Conservation (phyloP, 257 asterid genomes). For the Mentha longifolia region DNA sequence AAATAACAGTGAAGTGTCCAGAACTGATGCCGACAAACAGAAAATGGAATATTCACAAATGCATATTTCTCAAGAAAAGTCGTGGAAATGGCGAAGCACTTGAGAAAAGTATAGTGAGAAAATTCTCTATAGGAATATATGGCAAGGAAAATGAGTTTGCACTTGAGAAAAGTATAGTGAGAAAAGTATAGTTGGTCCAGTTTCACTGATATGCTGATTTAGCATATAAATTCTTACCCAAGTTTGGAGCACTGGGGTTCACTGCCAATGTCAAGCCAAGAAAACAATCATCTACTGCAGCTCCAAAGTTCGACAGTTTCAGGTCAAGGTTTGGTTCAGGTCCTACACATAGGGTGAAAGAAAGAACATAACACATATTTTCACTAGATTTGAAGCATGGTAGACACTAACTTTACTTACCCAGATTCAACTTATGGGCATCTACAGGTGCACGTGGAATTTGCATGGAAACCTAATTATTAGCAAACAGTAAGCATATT, state of each 20-base stretch:
- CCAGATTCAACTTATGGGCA: neutral
- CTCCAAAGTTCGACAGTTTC: slow-evolving; percentile 83
- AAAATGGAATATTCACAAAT: neutral
- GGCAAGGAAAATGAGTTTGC: too few relatives aligned
- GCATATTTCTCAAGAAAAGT: too few relatives aligned
- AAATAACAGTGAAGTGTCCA: slow-evolving; percentile 6
- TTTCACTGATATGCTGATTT: too few relatives aligned
- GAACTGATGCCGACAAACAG: neutral
- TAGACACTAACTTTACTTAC: neutral
- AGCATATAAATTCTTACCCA: slow-evolving; percentile 49
- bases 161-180: too few relatives aligned
- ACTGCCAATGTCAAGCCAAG: slow-evolving; percentile 96
- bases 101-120: too few relatives aligned
- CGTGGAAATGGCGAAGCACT: too few relatives aligned
- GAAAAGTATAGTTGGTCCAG: too few relatives aligned
- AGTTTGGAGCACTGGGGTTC: slow-evolving; percentile 72
- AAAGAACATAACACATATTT: slow-evolving; percentile 23
- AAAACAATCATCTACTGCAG: slow-evolving; percentile 72
- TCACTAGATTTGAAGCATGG: neutral
- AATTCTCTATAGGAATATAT: too few relatives aligned
- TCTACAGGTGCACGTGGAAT: neutral
- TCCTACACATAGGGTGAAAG: slow-evolving; percentile 45
- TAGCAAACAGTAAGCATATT: neutral
- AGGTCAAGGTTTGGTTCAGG: slow-evolving; percentile 92
- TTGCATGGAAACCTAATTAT: neutral